Conservation (phyloP, 1,284 basidiomycete genomes). For the Leccinum cinnamomeum region DNA sequence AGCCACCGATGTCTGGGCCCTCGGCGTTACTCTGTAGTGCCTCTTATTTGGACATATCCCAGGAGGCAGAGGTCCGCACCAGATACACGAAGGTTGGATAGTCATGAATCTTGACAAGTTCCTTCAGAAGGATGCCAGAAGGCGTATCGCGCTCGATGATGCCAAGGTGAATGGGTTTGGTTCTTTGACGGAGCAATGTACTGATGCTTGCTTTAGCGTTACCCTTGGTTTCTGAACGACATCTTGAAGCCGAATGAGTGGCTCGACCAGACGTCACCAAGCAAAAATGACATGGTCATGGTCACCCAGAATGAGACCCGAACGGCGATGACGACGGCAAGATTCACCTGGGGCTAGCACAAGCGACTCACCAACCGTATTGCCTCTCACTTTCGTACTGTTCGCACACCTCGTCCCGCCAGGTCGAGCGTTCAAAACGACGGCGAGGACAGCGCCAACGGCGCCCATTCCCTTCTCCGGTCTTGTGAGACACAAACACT, state of each 20-base stretch:
- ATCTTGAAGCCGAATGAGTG: constrained; percentile 72
- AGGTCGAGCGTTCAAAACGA: constrained; percentile 27
- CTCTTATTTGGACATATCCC: constrained; percentile 86
- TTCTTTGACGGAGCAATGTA: constrained; percentile 9
- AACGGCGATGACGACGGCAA: constrained; percentile 67
- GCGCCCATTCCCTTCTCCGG: constrained; percentile 30
- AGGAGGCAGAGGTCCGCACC: constrained; percentile 53
- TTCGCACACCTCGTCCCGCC: constrained; percentile 40
- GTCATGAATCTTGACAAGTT: constrained; percentile 74
- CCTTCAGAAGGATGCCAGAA: constrained; percentile 80
- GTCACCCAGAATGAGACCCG: constrained; percentile 83
- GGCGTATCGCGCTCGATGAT: constrained; percentile 80
- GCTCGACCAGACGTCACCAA: constrained; percentile 74
- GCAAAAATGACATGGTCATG: constrained; percentile 55
- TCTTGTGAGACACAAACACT: constrained; percentile 22
- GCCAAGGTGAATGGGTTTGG: constrained; percentile 69
- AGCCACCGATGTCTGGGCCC: constrained; percentile 98
- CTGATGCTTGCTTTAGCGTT: constrained; percentile 40
- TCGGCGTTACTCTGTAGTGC: constrained; percentile 97
- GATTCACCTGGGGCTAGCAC: constrained; percentile 56
- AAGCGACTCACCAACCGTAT: constrained; percentile 44
- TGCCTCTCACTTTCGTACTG: constrained; percentile 48
- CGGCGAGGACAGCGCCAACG: constrained; percentile 32
- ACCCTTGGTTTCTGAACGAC: constrained; percentile 79
- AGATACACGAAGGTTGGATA: constrained; percentile 52